Evolutionary conservation across 805 yeast species (phyloP).

Genomic region (Jamesozyma gamospora): DNA sequence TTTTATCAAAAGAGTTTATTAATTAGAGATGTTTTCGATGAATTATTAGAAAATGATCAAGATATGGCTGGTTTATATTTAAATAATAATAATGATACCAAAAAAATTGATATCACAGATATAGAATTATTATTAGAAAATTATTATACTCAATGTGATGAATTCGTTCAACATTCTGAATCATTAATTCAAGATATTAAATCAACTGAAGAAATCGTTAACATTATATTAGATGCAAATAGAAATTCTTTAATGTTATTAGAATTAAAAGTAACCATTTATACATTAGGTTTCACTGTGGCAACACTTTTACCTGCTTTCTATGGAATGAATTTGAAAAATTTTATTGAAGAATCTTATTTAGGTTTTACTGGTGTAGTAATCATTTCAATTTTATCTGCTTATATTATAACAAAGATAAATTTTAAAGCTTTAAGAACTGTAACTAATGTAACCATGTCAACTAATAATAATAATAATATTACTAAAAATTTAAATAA

Average conservation of each 20-base stretch:
- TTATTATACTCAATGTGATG: slow-evolving; percentile 86
- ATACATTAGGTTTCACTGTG: slow-evolving; percentile 75
- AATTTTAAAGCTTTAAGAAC: slow-evolving; percentile 48
- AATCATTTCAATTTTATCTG: slow-evolving; percentile 42
- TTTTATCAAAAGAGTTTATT: slow-evolving; percentile 68
- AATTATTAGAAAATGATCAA: slow-evolving; percentile 76
- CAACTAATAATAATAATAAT: slow-evolving; percentile 5
- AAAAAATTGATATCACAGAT: slow-evolving; percentile 46
- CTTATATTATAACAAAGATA: slow-evolving; percentile 41
- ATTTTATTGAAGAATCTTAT: slow-evolving; percentile 60
- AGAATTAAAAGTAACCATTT: slow-evolving; percentile 73
- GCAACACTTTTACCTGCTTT: slow-evolving; percentile 82
- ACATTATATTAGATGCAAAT: slow-evolving; percentile 83
- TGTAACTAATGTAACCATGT: slow-evolving; percentile 61
- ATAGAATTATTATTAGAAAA: slow-evolving; percentile 82
- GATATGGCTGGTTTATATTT: slow-evolving; percentile 74
- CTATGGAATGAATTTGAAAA: slow-evolving; percentile 79
- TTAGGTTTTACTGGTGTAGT: slow-evolving; percentile 56
- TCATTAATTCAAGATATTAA: slow-evolving; percentile 72
- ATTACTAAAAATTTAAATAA: neutral
- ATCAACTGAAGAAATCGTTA: slow-evolving; percentile 87
- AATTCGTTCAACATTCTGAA: slow-evolving; percentile 84
- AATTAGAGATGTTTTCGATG: slow-evolving; percentile 75
- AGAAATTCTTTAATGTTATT: slow-evolving; percentile 83
- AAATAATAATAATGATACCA: slow-evolving; percentile 17